These are phyloP conservation scores for Pythium dissimile DNA, from an alignment of 352 stramenopile species.

Conservation along the genomic window DNA sequence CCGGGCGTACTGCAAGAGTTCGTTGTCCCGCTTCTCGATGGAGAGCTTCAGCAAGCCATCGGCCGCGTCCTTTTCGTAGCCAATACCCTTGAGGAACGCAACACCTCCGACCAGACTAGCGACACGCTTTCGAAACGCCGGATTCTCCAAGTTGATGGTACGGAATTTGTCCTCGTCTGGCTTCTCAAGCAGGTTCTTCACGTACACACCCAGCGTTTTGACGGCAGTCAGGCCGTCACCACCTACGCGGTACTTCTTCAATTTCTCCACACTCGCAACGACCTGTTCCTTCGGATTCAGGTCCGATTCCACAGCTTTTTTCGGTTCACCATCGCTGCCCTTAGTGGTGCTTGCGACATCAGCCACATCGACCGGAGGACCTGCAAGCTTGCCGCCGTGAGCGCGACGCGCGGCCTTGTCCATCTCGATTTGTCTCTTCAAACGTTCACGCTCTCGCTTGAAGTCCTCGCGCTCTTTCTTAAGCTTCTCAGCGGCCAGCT, in stretches of 20 bases:
- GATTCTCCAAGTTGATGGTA: constrained; percentile 88
- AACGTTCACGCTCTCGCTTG: constrained; percentile 85
- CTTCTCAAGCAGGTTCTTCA: constrained; percentile 87
- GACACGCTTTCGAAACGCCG: constrained; percentile 89
- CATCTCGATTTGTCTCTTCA: constrained; percentile 87
- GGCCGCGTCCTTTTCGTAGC: constrained; percentile 86
- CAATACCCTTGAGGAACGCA: constrained; percentile 79
- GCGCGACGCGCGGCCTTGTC: constrained; percentile 89
- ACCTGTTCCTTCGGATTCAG: constrained; percentile 70
- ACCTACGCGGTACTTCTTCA: constrained; percentile 85
- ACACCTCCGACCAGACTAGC: constrained; percentile 79
- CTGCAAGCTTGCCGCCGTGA: constrained; percentile 76
- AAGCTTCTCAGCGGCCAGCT: constrained; percentile 72
- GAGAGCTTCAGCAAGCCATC: constrained; percentile 65
- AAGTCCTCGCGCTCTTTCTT: constrained; percentile 89
- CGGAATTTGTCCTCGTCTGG: constrained; percentile 89
- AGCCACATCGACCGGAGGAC: constrained; percentile 56
- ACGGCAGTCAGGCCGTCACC: constrained; percentile 77
- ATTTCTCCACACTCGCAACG: constrained; percentile 63
- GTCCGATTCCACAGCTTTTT: constrained; percentile 25
- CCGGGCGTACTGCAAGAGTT: constrained; percentile 60
- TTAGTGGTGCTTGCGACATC: not conserved
- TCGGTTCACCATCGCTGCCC: constrained; percentile 5
- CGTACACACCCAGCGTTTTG: constrained; percentile 84
- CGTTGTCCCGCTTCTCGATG: constrained; percentile 53